A percentile compares a stretch with the other conserved stretches of the same genome.
These are phyloP conservation scores for Nannizziopsis arthrosporioides DNA, from an alignment of 2,329 filamentous ascomycete genomes.

Conservation along the genomic window DNA sequence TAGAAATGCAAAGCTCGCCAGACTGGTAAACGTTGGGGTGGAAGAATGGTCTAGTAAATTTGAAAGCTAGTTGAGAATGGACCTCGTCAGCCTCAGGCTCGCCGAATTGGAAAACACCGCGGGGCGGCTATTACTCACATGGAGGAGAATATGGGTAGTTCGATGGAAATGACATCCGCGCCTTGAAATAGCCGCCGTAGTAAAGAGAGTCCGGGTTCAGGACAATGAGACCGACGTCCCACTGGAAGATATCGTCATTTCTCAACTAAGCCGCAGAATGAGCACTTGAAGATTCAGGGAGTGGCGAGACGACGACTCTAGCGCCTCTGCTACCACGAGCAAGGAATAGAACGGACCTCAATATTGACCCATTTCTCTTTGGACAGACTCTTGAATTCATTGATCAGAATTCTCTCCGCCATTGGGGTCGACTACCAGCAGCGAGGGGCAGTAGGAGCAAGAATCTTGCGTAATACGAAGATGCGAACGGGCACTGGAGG, in stretches of 20 bases:
- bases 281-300: not conserved
- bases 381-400: constrained; percentile 66
- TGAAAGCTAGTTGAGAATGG: constrained; percentile 55
- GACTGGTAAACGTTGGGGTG: constrained; percentile 92
- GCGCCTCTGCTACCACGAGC: no score
- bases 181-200: constrained; percentile 85
- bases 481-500: no score
- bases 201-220: constrained; percentile 86
- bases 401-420: constrained; percentile 76
- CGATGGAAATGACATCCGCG: constrained; percentile 71
- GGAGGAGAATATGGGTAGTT: constrained; percentile 88
- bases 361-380: constrained; percentile 94
- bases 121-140: constrained; percentile 29
- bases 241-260: constrained; percentile 72
- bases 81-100: not conserved
- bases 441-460: not conserved
- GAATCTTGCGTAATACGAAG: not conserved
- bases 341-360: constrained; percentile 47
- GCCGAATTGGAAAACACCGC: not conserved
- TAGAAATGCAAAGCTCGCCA: constrained; percentile 89
- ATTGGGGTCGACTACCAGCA: constrained; percentile 19
- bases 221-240: constrained; percentile 81
- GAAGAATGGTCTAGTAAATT: constrained; percentile 66
- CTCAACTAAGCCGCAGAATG: constrained; percentile 45
- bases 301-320: not conserved